Evolutionary conservation across 306 rosid genomes (phyloP).

Genomic region (Lupinus albus): DNA sequence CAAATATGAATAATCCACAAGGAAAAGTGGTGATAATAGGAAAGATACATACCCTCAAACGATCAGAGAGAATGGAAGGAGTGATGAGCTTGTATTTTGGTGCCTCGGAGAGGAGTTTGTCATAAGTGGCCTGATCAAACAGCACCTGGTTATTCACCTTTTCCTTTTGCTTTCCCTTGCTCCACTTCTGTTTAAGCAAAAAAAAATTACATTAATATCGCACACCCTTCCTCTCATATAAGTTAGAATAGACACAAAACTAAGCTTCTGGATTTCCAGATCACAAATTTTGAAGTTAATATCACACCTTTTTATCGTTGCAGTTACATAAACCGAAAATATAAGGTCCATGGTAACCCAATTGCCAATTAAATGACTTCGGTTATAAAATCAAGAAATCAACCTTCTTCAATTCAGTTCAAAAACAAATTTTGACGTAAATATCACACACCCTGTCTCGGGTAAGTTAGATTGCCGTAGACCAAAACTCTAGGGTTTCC

Average conservation of each 20-base stretch:
- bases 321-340: no score
- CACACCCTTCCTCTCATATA: background rate
- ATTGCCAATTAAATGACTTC: no score
- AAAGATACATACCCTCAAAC: constrained; percentile 66
- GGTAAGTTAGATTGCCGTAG: background rate
- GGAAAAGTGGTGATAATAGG: background rate
- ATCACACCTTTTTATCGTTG: no score
- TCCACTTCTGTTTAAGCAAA: constrained; percentile 62
- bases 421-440: background rate
- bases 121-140: constrained; percentile 65
- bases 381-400: no score
- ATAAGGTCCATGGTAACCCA: no score
- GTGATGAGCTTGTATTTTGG: constrained; percentile 80
- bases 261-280: background rate
- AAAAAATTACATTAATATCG: constrained; percentile 7
- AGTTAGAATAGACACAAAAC: background rate
- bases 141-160: constrained; percentile 84
- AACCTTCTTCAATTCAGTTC: background rate
- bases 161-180: constrained; percentile 88
- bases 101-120: constrained; percentile 70
- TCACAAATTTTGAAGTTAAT: no score
- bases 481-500: background rate
- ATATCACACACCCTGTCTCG: background rate
- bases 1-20: background rate
- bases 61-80: constrained; percentile 73